Evolutionary conservation across 2,329 filamentous ascomycete genomes (phyloP), one percentile per base, ranked within the genome.

Genomic region (Periconia sp.): DNA sequence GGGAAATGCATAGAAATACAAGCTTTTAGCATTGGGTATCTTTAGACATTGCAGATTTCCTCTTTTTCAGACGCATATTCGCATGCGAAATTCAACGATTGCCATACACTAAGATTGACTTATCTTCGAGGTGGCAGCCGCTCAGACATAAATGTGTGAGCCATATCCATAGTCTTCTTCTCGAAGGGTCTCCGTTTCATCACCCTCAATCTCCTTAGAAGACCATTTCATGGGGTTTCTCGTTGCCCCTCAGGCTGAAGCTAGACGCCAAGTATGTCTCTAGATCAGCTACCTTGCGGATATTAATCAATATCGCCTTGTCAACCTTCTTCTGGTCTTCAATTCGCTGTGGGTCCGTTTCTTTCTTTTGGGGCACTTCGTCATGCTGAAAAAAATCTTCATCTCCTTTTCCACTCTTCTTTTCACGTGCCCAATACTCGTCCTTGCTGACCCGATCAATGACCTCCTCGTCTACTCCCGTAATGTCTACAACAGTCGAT

Each of bases 311-410:
- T 71, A 99, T 80, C 65, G 89, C 85, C 87, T 96, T 95, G 81
- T 99, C 94, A 70, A 99, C 83, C 74, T 88, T 85, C 87, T 97
- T 97, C 84, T 99, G 94, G 83, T 99, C 94, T 72, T 88, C 88
- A 66, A 89, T 92, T 65, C 94, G 89, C 78, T 84, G 88, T 78
- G 86, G 92, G 74, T 84, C 87, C 70, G 94, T 84, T 78, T 91
- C 82, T 87, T 97, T 97, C 90, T 97, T 96, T 39, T 60, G 82
- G 73, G 88, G 81, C 84, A 94, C 94, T 85, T 96, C 91, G 74
- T 91, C 81, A 82, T 96, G 90, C 85, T 94, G 90, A 85, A 97
- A 96, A 84, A 99, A 97, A 74, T 96, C 92, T 84, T 97, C 92
- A 68, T 86, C 85, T 71, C 89, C 88, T 86, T 95, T 95, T 80